Evolutionary conservation across 306 rosid genomes (phyloP), one percentile per base, ranked within the genome.

Genomic region (Medicago arabica): DNA sequence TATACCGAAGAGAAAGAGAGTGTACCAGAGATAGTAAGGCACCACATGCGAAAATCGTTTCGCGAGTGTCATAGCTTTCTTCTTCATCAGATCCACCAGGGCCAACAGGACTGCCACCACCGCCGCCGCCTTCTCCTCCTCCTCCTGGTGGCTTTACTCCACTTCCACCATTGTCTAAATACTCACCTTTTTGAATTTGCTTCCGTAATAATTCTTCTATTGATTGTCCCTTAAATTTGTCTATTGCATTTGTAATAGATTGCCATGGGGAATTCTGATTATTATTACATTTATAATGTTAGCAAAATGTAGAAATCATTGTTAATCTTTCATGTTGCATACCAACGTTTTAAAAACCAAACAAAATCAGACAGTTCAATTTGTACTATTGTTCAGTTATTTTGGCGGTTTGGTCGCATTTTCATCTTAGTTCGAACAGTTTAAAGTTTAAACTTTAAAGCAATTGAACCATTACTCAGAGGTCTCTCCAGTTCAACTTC

Each of bases 1-100:
- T 55, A 43, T n/a, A 44, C 50, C 7, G 11, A 16, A 60, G 5
- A 10, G 2, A 67, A 2, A 70, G 19, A 69, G 75, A 21, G 51
- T 11, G 75, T 90, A 94, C 98, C 89, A 95, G 21, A 75, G 82
- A 82, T 78, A 95, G 65, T 65, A 95, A 85, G 81, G 92, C 97
- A 64, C 76, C 7, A 46, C 92, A 83, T 19, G 96, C 97, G 1
- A 92, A 80, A 81, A 92, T 17, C 38, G 84, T 83, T 87, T 95
- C 92, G 51, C 90, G 40, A 41, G 76, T 82, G 70, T 95, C 98
- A 46, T 90, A 53, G 83, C 69, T 85, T 79, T 80, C 88, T 79
- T 80, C 88, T 21, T 82, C 96, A 54, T 87, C 88, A 36, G 87
- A 25, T 71, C 85, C 97, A 72, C 85, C 88, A 53, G 86, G 65